Conservation (phyloP, 192 early-diverging fungal species). For the Chytriomyces hyalinus region DNA sequence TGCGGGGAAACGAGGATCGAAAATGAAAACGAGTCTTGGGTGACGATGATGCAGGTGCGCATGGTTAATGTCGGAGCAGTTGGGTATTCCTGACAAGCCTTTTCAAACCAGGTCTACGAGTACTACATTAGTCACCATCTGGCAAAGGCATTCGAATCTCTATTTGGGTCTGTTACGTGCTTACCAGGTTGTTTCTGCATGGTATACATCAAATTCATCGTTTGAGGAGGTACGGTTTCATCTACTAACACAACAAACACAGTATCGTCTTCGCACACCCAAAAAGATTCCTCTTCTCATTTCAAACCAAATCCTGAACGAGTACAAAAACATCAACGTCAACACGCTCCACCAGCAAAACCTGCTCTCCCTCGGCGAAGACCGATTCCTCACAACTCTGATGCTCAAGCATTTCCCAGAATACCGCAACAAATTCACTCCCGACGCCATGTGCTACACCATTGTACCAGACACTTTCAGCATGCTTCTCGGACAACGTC, state of each 20-base stretch:
- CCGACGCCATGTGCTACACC: constrained; percentile 90
- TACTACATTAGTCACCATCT: constrained; percentile 98
- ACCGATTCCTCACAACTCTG: constrained; percentile 83
- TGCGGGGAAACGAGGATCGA: constrained; percentile 94
- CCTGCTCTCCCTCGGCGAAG: constrained; percentile 92
- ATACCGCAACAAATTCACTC: constrained; percentile 91
- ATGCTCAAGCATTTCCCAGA: constrained; percentile 93
- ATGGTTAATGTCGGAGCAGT: background rate
- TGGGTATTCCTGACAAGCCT: background rate
- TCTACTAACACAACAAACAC: constrained; percentile 40
- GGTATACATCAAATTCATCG: constrained; percentile 75
- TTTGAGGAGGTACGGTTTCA: constrained; percentile 90
- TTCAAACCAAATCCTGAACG: constrained; percentile 82
- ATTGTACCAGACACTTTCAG: constrained; percentile 89
- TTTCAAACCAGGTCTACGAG: constrained; percentile 78
- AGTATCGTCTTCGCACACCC: constrained; percentile 87
- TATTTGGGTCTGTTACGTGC: constrained; percentile 97
- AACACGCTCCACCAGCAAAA: constrained; percentile 99
- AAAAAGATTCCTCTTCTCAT: constrained; percentile 86
- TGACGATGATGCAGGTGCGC: constrained; percentile 90
- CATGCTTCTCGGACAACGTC: constrained; percentile 90
- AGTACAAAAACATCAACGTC: constrained; percentile 89
- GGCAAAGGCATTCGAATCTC: constrained; percentile 96
- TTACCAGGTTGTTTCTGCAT: constrained; percentile 98
- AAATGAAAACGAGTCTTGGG: constrained; percentile 92